Evolutionary conservation across 1,284 basidiomycete species (phyloP).

Genomic region (Boletus calvinii): DNA sequence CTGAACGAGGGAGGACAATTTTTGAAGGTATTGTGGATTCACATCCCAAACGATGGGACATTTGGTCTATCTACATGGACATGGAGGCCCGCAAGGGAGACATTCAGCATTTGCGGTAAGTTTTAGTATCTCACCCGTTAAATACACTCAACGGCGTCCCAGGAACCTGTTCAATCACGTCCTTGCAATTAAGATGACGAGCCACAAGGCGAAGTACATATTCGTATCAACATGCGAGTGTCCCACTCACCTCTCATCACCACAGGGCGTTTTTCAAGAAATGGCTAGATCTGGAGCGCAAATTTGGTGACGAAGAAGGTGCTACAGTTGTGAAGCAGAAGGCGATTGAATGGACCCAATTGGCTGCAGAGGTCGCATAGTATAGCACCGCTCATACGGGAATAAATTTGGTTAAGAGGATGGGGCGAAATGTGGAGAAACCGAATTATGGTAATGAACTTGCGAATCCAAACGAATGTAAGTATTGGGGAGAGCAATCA

Average conservation of each 20-base stretch:
- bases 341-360: constrained; percentile 86
- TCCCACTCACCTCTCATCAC: constrained; percentile 13
- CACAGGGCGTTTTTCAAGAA: constrained; percentile 92
- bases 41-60: constrained; percentile 91
- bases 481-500: constrained; percentile 36
- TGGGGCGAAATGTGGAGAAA: constrained; percentile 12
- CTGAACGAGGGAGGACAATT: constrained; percentile 92
- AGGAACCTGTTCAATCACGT: constrained; percentile 86
- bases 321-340: constrained; percentile 80
- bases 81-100: constrained; percentile 84
- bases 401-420: constrained; percentile 35
- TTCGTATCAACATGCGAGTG: not conserved
- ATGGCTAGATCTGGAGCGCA: constrained; percentile 89
- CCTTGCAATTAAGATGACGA: constrained; percentile 83
- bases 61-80: constrained; percentile 97
- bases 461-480: constrained; percentile 55
- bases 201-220: constrained; percentile 89
- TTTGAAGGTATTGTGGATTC: constrained; percentile 96
- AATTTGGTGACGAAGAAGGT: constrained; percentile 85
- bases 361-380: constrained; percentile 40
- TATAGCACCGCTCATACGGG: constrained; percentile 26
- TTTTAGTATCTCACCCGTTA: constrained; percentile 2
- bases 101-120: constrained; percentile 72
- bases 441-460: constrained; percentile 38
- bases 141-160: constrained; percentile 12